A percentile compares a stretch with the other conserved stretches of the same genome.
Conservation (phyloP, 495 filamentous ascomycete genomes). For the Hyaloscypha finlandica region DNA sequence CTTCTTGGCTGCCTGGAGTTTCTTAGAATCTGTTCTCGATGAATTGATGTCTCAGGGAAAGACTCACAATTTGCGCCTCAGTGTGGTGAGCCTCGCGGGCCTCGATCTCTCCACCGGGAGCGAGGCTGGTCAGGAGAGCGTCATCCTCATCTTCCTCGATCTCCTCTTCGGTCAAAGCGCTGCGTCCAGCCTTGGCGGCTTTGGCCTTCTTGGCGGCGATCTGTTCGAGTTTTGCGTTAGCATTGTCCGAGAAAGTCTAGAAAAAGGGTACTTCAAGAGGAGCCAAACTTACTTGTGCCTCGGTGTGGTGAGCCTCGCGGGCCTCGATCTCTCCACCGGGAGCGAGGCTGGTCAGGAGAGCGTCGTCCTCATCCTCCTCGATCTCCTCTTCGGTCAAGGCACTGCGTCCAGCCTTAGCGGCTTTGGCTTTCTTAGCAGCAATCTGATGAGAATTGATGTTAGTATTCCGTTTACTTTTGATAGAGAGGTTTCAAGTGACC, state of each 20-base stretch:
- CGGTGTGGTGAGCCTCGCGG: conserved; percentile 25
- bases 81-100: conserved; percentile 26
- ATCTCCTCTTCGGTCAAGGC: conserved; percentile 6
- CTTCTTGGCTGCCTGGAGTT: neutral
- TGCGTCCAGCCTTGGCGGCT: conserved; percentile 9
- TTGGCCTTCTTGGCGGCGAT: conserved; percentile 23
- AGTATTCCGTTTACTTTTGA: neutral
- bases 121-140: conserved; percentile 18
- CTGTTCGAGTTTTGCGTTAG: conserved; percentile 17
- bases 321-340: neutral
- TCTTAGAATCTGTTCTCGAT: neutral
- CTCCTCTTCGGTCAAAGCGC: conserved; percentile 1
- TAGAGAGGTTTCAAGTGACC: too few species aligned
- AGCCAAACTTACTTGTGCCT: conserved; percentile 14
- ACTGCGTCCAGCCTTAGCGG: conserved; percentile 7
- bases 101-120: conserved; percentile 1
- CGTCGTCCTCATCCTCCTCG: conserved; percentile 17
- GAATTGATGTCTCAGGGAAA: neutral
- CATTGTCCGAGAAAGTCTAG: neutral
- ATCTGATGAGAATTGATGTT: neutral
- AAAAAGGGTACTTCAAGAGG: too few species aligned
- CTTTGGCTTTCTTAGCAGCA: conserved; percentile 23
- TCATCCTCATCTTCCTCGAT: conserved; percentile 19
- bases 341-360: conserved; percentile 19
- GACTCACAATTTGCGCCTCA: conserved; percentile 18